Conservation (phyloP, 129 eudicot species). For the Chrysanthemum lavandulifolium region DNA sequence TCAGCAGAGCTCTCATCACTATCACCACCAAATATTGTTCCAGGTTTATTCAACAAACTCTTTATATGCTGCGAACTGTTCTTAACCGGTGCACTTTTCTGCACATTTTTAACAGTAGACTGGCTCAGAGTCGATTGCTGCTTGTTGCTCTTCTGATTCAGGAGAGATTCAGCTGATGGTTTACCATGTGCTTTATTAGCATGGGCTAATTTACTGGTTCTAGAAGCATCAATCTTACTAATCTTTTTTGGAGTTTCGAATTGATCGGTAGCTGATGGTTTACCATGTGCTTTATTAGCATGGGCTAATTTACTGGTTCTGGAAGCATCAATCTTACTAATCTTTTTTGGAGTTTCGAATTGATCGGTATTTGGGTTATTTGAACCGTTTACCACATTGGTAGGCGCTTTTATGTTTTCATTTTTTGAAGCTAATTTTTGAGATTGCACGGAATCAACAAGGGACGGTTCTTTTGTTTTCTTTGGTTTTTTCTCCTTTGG, state of each 20-base stretch:
- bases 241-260: slow-evolving; percentile 30
- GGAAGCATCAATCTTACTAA: neutral
- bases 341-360: slow-evolving; percentile 27
- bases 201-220: neutral
- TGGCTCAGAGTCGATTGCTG: slow-evolving; percentile 19
- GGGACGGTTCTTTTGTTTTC: slow-evolving; percentile 32
- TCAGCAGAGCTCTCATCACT: slow-evolving; percentile 50
- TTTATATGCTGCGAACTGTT: slow-evolving; percentile 33
- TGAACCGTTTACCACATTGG: slow-evolving; percentile 29
- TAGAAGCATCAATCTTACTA: neutral
- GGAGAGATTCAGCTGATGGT: slow-evolving; percentile 25
- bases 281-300: slow-evolving; percentile 17
- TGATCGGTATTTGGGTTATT: slow-evolving; percentile 15
- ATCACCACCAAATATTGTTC: slow-evolving; percentile 50
- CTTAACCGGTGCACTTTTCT: slow-evolving; percentile 24
- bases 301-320: neutral
- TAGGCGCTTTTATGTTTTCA: slow-evolving; percentile 30
- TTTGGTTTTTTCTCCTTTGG: slow-evolving; percentile 27
- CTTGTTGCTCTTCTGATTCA: slow-evolving; percentile 22
- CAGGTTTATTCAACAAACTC: slow-evolving; percentile 42
- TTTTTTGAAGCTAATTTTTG: slow-evolving; percentile 27
- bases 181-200: slow-evolving; percentile 17
- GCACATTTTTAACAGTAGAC: slow-evolving; percentile 1
- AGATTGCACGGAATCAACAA: slow-evolving; percentile 16
- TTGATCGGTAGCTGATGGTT: slow-evolving; percentile 14